Evolutionary conservation across 2,329 filamentous ascomycete genomes (phyloP), one percentile per base, ranked within the genome.

Genomic region (Fusarium burgessii): DNA sequence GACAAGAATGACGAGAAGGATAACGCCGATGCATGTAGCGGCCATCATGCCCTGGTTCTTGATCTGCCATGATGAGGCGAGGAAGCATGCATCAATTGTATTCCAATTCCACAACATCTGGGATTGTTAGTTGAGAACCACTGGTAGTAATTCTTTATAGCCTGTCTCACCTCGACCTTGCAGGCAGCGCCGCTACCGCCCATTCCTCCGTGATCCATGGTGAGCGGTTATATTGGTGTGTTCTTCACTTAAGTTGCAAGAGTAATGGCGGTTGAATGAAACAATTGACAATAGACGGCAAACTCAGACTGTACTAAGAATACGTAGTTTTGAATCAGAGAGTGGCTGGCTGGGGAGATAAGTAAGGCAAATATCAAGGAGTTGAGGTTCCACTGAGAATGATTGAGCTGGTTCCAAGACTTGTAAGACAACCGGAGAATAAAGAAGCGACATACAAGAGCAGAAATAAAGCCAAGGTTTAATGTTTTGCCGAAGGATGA

Each of bases 71-170:
- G 86, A 85, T 8, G 79, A 75, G 20, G 91, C 83, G 73, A 95
- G 85, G 84, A 95, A 95, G 81, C 90, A 93, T 23, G 90, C 82
- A 77, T 92, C 89, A 76, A 92, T 84, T 5, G 89, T 91, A 80
- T 91, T 85, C 91, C 91, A 93, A 78, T 93, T 94, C 91, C 91
- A 93, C 36, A 93, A 82, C 92, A 93, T 94, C 90, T 93, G 43
- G 47, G 23, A 46, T 25, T 38, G 17, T 66, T 32, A 66, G 62
- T 41, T n/a, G 20, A 35, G 23, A 20, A 43, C 23, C 35, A 41
- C 33, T 41, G 29, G 29, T 42, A 29, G 41, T 45, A 23, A n/a
- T 17, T 17, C 20, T 12, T 13, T 8, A 20, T 23, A 49, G 27
- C 52, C 18, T 58, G 32, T 61, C 74, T 32, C 74, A 82, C 80